These are phyloP conservation scores for Bipolaris sorokiniana DNA, from an alignment of 2,329 filamentous ascomycete genomes.

Conservation along the genomic window DNA sequence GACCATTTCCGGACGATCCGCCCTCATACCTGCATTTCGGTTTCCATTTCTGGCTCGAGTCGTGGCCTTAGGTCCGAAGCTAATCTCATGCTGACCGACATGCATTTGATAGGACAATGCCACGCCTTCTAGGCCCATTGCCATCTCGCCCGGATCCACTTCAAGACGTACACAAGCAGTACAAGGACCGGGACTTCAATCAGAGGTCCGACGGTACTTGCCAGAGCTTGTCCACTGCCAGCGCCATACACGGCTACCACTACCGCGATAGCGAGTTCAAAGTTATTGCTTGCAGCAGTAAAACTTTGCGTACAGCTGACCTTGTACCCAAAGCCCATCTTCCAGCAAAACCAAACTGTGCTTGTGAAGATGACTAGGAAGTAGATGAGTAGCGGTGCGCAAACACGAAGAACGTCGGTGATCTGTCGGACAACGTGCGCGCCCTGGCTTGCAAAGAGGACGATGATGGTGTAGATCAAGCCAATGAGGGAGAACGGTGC, in stretches of 20 bases:
- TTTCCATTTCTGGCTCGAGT: not conserved
- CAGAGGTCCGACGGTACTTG: conserved; percentile 81
- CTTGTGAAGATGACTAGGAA: conserved; percentile 76
- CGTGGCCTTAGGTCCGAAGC: not conserved
- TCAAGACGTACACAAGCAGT: conserved; percentile 75
- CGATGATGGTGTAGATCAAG: conserved; percentile 83
- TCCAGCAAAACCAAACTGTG: conserved; percentile 67
- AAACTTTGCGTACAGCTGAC: conserved; percentile 80
- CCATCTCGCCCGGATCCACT: conserved; percentile 62
- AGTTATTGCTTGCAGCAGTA: conserved; percentile 91
- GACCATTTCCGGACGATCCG: conserved; percentile 3
- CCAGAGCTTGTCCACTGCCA: conserved; percentile 78
- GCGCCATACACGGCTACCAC: conserved; percentile 81
- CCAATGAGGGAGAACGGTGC: conserved; percentile 81
- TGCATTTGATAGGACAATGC: not conserved
- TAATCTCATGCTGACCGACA: conserved; percentile 1
- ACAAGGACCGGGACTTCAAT: conserved; percentile 86
- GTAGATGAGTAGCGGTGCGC: conserved; percentile 81
- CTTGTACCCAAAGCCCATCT: conserved; percentile 76
- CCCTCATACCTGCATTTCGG: not conserved
- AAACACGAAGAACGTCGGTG: conserved; percentile 79
- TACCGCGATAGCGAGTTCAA: conserved; percentile 89
- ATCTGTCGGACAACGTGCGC: conserved; percentile 82
- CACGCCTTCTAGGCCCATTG: conserved; percentile 52
- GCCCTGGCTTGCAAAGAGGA: conserved; percentile 85